These are phyloP conservation scores for Zea luxurians DNA, from an alignment of 176 grass and related monocot species.

Conservation along the genomic window DNA sequence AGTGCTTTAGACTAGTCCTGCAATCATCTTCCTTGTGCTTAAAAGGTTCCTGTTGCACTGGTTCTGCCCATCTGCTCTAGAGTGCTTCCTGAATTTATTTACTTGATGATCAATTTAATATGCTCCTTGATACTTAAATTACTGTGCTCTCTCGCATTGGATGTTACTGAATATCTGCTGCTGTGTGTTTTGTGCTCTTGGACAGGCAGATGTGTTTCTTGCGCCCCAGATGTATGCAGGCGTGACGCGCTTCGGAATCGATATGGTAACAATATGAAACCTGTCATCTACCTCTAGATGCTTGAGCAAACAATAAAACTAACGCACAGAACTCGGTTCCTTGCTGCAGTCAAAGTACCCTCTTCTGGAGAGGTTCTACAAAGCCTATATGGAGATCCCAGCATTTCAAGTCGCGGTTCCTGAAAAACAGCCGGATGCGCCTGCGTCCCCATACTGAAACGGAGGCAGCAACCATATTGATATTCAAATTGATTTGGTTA, in stretches of 20 bases:
- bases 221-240: conserved; percentile 65
- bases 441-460: background rate
- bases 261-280: conserved; percentile 55
- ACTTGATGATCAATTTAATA: conserved; percentile 14
- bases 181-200: conserved; percentile 32
- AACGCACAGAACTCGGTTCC: background rate
- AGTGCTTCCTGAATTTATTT: background rate
- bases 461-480: background rate
- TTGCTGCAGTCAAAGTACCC: conserved; percentile 65
- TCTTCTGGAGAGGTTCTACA: conserved; percentile 52
- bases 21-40: background rate
- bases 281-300: background rate
- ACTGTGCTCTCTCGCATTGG: background rate
- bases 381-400: conserved; percentile 55
- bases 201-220: conserved; percentile 73
- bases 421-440: conserved; percentile 66
- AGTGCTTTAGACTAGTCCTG: conserved; percentile 20
- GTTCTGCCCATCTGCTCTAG: background rate
- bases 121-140: background rate
- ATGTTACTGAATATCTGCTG: background rate
- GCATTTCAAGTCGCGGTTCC: conserved; percentile 52
- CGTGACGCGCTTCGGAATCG: conserved; percentile 61
- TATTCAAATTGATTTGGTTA: background rate
- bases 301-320: background rate
- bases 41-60: background rate